Evolutionary conservation across 192 early-diverging fungal species (phyloP).

Genomic region (Gryganskiella cystojenkinii): DNA sequence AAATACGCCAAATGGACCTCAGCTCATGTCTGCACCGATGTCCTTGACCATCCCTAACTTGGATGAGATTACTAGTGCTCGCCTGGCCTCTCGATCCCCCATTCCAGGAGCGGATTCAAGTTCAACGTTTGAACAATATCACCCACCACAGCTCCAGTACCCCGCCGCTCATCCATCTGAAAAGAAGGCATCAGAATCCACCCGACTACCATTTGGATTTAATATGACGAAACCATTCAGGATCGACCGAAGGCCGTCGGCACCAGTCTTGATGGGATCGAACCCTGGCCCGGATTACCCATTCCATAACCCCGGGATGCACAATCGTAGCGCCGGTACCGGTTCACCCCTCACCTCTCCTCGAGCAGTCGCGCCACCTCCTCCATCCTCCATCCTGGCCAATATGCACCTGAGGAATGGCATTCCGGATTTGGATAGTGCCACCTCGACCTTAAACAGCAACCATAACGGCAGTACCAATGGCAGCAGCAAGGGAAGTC

Average conservation of each 20-base stretch:
- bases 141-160: conserved; percentile 14
- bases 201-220: conserved; percentile 39
- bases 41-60: conserved; percentile 38
- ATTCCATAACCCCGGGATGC: conserved; percentile 17
- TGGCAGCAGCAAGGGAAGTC: neutral
- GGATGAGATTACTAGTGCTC: conserved; percentile 38
- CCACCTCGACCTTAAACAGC: neutral
- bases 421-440: conserved; percentile 15
- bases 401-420: conserved; percentile 34
- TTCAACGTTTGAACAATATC: conserved; percentile 2
- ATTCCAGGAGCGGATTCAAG: conserved; percentile 10
- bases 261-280: conserved; percentile 37
- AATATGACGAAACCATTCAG: conserved; percentile 43
- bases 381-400: conserved; percentile 24
- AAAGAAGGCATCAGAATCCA: conserved; percentile 1
- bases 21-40: conserved; percentile 30
- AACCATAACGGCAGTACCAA: neutral
- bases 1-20: conserved; percentile 7
- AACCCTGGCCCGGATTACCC: conserved; percentile 25
- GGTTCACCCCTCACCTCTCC: conserved; percentile 37
- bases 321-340: conserved; percentile 9
- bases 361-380: conserved; percentile 19
- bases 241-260: conserved; percentile 38
- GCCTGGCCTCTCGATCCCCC: conserved; percentile 41
- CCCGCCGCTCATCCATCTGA: conserved; percentile 3